Evolutionary conservation across 768 basidiomycete genomes (phyloP), one percentile per base, ranked within the genome.

Genomic region (Hemileccinum rubropunctum): DNA sequence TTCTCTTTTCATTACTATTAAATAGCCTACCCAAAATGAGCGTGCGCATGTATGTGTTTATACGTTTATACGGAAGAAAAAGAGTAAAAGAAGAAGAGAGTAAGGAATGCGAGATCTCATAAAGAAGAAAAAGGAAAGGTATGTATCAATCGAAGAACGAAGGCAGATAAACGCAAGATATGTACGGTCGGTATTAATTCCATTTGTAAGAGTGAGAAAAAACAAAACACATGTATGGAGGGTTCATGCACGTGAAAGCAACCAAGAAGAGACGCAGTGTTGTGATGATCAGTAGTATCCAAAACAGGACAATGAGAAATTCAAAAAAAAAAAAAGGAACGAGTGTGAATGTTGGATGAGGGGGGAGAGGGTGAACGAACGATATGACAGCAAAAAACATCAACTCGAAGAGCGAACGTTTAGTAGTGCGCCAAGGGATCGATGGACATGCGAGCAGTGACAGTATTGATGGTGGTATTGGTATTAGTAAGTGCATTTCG

Each of bases 161-260:
- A 48, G 28, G 34, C 4, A 23, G 20, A 42, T 45, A 15, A 30
- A 47, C 3, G 46, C 27, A n/a, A 33, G 45, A 47, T 47, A 58
- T 45, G 45, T 57, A 52, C 39, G 35, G 21, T 42, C 36, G 46
- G 57, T 41, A 56, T 60, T 37, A 37, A 52, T 52, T 56, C 59
- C 54, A 9, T 30, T 42, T 52, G 50, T 48, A 63, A 48, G 53
- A 34, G 33, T 37, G 28, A 30, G 28, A 4, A 12, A 30, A 12
- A 12, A 33, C n/a, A 41, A 44, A 26, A 30, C 15, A 33, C 38
- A 45, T 36, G 36, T 35, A 44, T 42, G 15, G 6, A 27, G 10
- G 1, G 35, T 52, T 44, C 44, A 42, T 59, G 30, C 39, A 46
- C n/a, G 20, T 43, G 30, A 48, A 46, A 42, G 39, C 42, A 47